Evolutionary conservation across 2,329 filamentous ascomycete species (phyloP).

Genomic region (Myriosclerotinia scirpicola): DNA sequence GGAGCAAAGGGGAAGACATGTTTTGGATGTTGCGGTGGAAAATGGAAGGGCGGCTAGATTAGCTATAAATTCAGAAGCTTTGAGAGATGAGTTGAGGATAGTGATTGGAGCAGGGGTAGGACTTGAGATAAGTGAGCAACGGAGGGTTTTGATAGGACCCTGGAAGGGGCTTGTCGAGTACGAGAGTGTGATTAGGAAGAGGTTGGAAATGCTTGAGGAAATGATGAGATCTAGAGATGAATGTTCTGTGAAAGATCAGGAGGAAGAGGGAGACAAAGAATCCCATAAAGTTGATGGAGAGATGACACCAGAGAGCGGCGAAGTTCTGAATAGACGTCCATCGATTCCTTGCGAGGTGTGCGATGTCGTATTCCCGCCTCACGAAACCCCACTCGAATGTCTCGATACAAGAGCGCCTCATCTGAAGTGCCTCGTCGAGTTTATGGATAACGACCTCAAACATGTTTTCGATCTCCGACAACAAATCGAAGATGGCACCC

Average conservation of each 20-base stretch:
- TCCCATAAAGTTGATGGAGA: no score
- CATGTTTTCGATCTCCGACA: slow-evolving; percentile 16
- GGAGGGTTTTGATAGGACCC: not conserved
- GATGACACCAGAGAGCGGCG: not conserved
- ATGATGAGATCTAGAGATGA: slow-evolving; percentile 1
- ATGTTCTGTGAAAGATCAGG: fast-evolving
- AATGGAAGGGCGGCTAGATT: not conserved
- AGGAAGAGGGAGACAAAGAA: not conserved
- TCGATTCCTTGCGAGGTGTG: slow-evolving; percentile 13
- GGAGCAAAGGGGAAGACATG: slow-evolving; percentile 7
- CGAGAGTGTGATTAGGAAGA: not conserved
- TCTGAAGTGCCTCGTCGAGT: slow-evolving; percentile 12
- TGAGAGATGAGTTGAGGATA: slow-evolving; percentile 6
- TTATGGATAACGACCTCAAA: slow-evolving; percentile 22
- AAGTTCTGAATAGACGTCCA: not conserved
- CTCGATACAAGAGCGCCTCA: slow-evolving; percentile 13
- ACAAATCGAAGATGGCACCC: not conserved
- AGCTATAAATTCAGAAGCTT: slow-evolving; percentile 8
- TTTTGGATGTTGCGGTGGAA: slow-evolving; percentile 19
- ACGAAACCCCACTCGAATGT: slow-evolving; percentile 7
- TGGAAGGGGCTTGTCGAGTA: slow-evolving; percentile 17
- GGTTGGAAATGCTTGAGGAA: not conserved
- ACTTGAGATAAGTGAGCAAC: not conserved
- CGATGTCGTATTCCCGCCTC: not conserved
- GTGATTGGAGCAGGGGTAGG: not conserved